phyloP scores from a whole-genome alignment of 768 basidiomycete genomes.

The Cubamyces sp. region DNA sequence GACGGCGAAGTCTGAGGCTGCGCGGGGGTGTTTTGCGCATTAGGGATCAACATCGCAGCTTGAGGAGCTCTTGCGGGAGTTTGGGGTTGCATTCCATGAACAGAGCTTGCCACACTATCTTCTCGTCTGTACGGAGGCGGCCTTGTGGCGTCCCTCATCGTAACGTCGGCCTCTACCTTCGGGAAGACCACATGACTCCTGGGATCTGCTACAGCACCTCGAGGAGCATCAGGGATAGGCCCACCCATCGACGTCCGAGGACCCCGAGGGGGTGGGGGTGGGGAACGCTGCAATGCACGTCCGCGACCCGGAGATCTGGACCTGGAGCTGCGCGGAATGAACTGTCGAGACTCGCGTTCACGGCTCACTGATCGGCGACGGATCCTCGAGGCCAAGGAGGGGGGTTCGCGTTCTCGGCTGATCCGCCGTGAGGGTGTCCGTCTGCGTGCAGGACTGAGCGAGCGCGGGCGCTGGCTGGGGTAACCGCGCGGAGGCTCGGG shows the following conservation, averaged over 20 bases:
- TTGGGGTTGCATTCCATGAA: constrained; percentile 1
- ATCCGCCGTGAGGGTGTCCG: not conserved
- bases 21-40: no score
- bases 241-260: constrained; percentile 1
- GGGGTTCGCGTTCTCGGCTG: constrained; percentile 16
- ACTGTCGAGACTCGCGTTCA: constrained; percentile 10
- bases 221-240: constrained; percentile 5
- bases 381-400: constrained; percentile 11
- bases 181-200: constrained; percentile 9
- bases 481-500: not conserved
- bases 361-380: constrained; percentile 13
- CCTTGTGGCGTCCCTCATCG: constrained; percentile 12
- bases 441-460: constrained; percentile 9
- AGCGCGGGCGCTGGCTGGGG: constrained; percentile 11
- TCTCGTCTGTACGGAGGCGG: not conserved
- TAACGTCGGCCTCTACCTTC: constrained; percentile 13
- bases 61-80: not conserved
- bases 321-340: constrained; percentile 16
- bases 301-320: constrained; percentile 15
- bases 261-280: constrained; percentile 6
- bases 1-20: no score
- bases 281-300: not conserved
- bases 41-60: no score
- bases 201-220: not conserved
- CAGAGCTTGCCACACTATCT: constrained; percentile 17